Percentiles rank a stretch among this genome's conserved stretches.
Conservation (phyloP, 2,329 filamentous ascomycete genomes). For the Xylaria sp. region DNA sequence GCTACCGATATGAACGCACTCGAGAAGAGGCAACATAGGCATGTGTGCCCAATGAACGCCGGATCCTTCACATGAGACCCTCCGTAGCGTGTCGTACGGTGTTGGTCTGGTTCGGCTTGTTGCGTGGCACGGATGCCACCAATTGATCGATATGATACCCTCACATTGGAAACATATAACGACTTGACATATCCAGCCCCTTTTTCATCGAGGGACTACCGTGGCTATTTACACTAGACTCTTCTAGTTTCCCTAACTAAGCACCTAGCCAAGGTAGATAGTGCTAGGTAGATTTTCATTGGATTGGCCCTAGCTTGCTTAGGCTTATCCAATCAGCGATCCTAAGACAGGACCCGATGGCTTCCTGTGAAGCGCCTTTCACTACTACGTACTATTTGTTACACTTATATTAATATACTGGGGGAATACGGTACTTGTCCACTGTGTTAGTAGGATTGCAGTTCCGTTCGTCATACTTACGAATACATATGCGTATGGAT, state of each 20-base stretch:
- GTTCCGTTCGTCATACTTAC: too few species aligned
- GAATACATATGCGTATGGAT: too few species aligned
- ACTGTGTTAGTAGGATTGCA: background rate
- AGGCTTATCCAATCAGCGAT: constrained; percentile 15
- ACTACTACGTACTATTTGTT: background rate
- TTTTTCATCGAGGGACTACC: background rate
- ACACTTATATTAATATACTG: background rate
- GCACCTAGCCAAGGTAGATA: too few species aligned
- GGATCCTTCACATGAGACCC: constrained; percentile 4
- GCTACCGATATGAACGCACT: constrained; percentile 22
- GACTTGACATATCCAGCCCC: constrained; percentile 7
- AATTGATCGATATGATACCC: constrained; percentile 21
- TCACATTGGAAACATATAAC: background rate
- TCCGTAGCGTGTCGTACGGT: constrained; percentile 26
- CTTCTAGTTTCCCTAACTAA: background rate
- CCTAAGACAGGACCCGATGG: background rate
- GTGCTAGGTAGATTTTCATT: constrained; percentile 17
- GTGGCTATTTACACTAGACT: constrained; percentile 1
- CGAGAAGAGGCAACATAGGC: background rate
- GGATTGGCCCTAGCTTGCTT: constrained; percentile 3
- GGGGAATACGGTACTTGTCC: background rate
- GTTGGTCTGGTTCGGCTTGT: background rate
- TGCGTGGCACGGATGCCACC: constrained; percentile 28
- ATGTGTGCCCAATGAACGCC: constrained; percentile 7
- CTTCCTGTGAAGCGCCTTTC: background rate